A percentile compares a stretch with the other conserved stretches of the same genome.
phyloP scores from a whole-genome alignment of 208 protist species.

The Wallacemonas sp. region DNA sequence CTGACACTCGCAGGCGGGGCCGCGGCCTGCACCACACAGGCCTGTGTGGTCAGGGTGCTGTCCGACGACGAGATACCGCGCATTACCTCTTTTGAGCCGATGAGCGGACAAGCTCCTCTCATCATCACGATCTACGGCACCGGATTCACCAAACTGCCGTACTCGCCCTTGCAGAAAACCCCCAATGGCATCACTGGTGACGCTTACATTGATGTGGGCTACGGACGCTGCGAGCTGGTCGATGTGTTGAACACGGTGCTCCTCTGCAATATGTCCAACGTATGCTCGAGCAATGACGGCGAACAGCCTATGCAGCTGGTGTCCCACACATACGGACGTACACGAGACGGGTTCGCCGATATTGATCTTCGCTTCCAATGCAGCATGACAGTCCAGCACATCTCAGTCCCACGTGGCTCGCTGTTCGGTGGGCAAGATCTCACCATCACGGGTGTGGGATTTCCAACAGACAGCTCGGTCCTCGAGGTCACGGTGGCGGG shows the following conservation, averaged over 20 bases:
- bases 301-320: constrained; percentile 31
- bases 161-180: constrained; percentile 19
- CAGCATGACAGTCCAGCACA: constrained; percentile 17
- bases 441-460: constrained; percentile 28
- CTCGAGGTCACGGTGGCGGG: constrained; percentile 32
- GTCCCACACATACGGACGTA: constrained; percentile 22
- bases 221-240: constrained; percentile 26
- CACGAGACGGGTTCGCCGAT: background rate
- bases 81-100: constrained; percentile 32
- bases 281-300: constrained; percentile 23
- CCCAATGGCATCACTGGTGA: no score
- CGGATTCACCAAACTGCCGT: constrained; percentile 34
- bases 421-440: constrained; percentile 29
- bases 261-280: constrained; percentile 27
- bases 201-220: constrained; percentile 33
- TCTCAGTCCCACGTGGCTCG: constrained; percentile 28
- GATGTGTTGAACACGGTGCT: constrained; percentile 37
- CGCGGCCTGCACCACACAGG: background rate
- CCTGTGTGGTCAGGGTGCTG: constrained; percentile 19
- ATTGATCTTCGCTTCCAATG: constrained; percentile 29
- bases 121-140: constrained; percentile 34
- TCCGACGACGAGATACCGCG: constrained; percentile 17
- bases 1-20: background rate
- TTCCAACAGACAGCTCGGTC: constrained; percentile 14
- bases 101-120: constrained; percentile 40